Evolutionary conservation across 371 early-diverging fungal genomes (phyloP).

Genomic region (Apophysomyces variabilis): DNA sequence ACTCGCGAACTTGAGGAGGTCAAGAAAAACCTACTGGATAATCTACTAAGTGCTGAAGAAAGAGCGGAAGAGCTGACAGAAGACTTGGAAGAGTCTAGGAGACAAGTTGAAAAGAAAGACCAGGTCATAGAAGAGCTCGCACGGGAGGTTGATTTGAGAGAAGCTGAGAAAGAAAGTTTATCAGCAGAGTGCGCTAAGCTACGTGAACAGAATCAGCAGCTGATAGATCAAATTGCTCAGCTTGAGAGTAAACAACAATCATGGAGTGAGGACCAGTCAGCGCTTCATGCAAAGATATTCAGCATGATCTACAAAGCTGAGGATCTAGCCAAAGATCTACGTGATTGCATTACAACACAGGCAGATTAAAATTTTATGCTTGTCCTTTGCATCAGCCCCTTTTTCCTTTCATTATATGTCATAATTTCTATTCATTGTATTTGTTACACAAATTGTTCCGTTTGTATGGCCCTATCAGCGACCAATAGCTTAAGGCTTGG

Average conservation of each 20-base stretch:
- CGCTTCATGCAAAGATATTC: slow-evolving; percentile 49
- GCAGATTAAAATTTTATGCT: background rate
- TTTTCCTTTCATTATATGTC: no score
- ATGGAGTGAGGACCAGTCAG: slow-evolving; percentile 70
- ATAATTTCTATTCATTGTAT: no score
- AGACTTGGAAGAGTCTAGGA: slow-evolving; percentile 14
- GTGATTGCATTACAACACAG: background rate
- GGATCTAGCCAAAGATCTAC: background rate
- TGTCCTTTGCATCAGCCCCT: no score
- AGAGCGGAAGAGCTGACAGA: slow-evolving; percentile 57
- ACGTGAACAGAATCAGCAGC: slow-evolving; percentile 62
- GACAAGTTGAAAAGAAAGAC: slow-evolving; percentile 8
- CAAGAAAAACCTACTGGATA: slow-evolving; percentile 61
- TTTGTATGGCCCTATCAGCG: no score
- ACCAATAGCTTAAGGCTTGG: no score
- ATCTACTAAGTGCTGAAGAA: slow-evolving; percentile 65
- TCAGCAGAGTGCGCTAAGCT: slow-evolving; percentile 30
- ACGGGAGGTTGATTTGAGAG: background rate
- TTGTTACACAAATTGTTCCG: no score
- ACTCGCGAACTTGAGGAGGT: slow-evolving; percentile 58
- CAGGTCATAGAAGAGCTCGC: background rate
- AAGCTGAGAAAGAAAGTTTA: background rate
- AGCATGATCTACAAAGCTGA: background rate
- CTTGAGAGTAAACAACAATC: slow-evolving; percentile 71
- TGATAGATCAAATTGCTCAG: slow-evolving; percentile 57